Percentiles rank a stretch among this genome's conserved stretches.
phyloP scores from a whole-genome alignment of 495 filamentous ascomycete species.

The Lasiosphaeris hirsuta region DNA sequence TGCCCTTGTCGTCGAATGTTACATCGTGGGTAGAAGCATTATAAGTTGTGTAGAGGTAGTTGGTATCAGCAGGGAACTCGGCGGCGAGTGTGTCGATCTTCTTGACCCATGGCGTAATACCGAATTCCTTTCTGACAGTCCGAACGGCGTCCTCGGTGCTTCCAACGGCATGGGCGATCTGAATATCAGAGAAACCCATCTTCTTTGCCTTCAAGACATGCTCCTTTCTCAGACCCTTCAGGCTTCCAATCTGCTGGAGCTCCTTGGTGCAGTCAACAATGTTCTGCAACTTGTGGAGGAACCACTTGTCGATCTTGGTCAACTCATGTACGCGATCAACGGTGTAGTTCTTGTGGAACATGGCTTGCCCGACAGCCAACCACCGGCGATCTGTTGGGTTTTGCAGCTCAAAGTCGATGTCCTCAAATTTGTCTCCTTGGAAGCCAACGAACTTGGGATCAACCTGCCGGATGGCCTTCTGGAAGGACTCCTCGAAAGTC shows the following conservation, averaged over 20 bases:
- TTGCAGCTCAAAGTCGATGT: conserved; percentile 82
- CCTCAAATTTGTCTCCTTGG: conserved; percentile 91
- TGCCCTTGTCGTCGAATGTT: conserved; percentile 90
- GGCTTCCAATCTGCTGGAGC: conserved; percentile 81
- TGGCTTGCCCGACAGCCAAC: conserved; percentile 95
- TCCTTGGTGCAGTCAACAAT: conserved; percentile 86
- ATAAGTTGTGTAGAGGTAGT: conserved; percentile 98
- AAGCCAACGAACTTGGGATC: conserved; percentile 89
- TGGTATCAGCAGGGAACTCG: conserved; percentile 95
- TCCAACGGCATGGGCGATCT: conserved; percentile 84
- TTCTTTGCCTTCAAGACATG: conserved; percentile 89
- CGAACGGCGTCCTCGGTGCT: conserved; percentile 88
- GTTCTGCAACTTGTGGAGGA: conserved; percentile 95
- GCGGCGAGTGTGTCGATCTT: conserved; percentile 96
- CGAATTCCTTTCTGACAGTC: conserved; percentile 77
- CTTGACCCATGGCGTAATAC: conserved; percentile 88
- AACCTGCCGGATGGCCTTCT: conserved; percentile 96
- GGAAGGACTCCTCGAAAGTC: conserved; percentile 98
- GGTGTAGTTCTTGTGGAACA: conserved; percentile 93
- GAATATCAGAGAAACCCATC: conserved; percentile 93
- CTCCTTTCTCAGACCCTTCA: conserved; percentile 83
- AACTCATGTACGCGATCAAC: conserved; percentile 88
- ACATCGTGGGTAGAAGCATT: conserved; percentile 96
- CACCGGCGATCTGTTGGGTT: conserved; percentile 95
- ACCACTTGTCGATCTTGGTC: conserved; percentile 96